Percentiles rank a stretch among this genome's conserved stretches.
These are phyloP conservation scores for Taphrina deformans DNA, from an alignment of 1,139 yeast genomes.

Conservation along the genomic window DNA sequence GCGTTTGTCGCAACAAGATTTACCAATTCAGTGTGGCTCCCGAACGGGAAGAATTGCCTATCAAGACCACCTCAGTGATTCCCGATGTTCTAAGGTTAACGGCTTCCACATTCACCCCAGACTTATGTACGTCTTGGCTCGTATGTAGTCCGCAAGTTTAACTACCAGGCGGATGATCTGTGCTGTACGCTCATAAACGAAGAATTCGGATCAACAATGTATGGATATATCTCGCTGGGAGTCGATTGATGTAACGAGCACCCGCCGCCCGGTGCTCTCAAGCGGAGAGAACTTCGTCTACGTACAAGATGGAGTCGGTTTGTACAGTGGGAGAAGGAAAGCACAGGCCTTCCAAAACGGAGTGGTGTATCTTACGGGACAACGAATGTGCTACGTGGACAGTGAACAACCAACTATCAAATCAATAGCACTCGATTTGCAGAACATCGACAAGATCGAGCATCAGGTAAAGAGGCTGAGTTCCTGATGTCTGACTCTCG, in stretches of 20 bases:
- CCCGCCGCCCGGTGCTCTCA: constrained; percentile 52
- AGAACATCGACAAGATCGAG: constrained; percentile 52
- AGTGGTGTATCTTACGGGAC: constrained; percentile 70
- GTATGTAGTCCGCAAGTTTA: too few species aligned
- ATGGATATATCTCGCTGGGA: constrained; percentile 46
- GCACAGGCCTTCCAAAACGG: constrained; percentile 69
- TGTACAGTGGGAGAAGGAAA: constrained; percentile 54
- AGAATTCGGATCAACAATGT: not conserved
- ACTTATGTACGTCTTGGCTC: too few species aligned
- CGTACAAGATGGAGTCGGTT: constrained; percentile 45
- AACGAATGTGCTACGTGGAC: constrained; percentile 72
- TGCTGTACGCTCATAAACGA: too few species aligned
- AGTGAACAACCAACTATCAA: constrained; percentile 48
- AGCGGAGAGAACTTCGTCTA: constrained; percentile 51
- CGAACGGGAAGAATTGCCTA: too few species aligned
- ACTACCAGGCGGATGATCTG: too few species aligned
- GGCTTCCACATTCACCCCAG: too few species aligned
- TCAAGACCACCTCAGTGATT: too few species aligned
- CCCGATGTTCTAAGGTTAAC: too few species aligned
- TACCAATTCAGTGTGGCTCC: too few species aligned
- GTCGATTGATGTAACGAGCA: constrained; percentile 51
- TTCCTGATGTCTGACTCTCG: constrained; percentile 33
- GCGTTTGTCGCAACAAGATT: too few species aligned
- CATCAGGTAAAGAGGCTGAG: constrained; percentile 50
- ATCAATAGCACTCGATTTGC: constrained; percentile 57